These are phyloP conservation scores for Anthostomella pinea DNA, from an alignment of 2,329 filamentous ascomycete genomes.

Conservation along the genomic window DNA sequence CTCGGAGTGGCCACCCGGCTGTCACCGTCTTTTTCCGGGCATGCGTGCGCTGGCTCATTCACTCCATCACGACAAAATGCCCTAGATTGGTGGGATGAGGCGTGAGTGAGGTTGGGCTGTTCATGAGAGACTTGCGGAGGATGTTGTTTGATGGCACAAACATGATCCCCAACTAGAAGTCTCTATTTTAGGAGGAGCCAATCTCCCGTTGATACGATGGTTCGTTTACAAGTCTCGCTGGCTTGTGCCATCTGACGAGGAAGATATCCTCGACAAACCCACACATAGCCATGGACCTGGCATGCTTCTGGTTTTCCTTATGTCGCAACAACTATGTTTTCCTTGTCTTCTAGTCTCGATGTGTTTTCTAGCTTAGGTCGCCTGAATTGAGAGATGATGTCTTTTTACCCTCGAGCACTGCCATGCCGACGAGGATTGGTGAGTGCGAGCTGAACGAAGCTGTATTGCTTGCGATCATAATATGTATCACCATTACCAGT, in stretches of 20 bases:
- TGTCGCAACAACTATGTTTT: conserved; percentile 30
- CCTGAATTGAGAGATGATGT: conserved; percentile 28
- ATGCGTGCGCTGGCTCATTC: conserved; percentile 24
- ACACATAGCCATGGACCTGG: conserved; percentile 22
- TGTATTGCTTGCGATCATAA: too few relatives aligned
- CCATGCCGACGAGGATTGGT: too few relatives aligned
- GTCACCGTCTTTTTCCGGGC: conserved; percentile 24
- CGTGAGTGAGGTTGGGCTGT: conserved; percentile 23
- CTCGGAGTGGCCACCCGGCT: conserved; percentile 18
- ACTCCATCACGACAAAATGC: conserved; percentile 31
- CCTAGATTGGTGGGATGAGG: conserved; percentile 29
- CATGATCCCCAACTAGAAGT: conserved; percentile 28
- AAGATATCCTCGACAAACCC: conserved; percentile 22
- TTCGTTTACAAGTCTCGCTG: conserved; percentile 17
- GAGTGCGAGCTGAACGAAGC: too few relatives aligned
- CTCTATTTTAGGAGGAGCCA: conserved; percentile 35
- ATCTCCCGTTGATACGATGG: conserved; percentile 17
- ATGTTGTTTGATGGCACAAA: conserved; percentile 28
- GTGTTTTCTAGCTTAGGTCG: conserved; percentile 28
- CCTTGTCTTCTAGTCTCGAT: conserved; percentile 27
- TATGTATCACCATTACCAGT: too few relatives aligned
- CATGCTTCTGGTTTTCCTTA: conserved; percentile 32
- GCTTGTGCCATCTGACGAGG: conserved; percentile 24
- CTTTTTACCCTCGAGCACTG: too few relatives aligned
- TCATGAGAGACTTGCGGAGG: conserved; percentile 26